Evolutionary conservation across 2,329 filamentous ascomycete genomes (phyloP).

Genomic region (Hypoxylon sp.): DNA sequence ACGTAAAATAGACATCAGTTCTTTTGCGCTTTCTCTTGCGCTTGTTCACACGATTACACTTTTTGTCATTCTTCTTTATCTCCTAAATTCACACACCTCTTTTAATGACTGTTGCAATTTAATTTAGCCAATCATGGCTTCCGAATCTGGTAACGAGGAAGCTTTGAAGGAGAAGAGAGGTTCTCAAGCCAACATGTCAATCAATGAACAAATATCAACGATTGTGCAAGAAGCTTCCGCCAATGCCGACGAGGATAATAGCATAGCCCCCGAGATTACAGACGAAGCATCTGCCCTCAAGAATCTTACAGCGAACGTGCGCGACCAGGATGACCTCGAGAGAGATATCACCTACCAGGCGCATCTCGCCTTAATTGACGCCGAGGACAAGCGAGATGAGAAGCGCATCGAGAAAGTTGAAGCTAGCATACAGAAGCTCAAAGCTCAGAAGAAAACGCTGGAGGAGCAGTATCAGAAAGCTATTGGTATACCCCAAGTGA

Average conservation of each 20-base stretch:
- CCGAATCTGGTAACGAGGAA: conserved; percentile 26
- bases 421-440: conserved; percentile 70
- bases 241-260: conserved; percentile 23
- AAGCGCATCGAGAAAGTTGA: conserved; percentile 74
- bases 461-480: conserved; percentile 64
- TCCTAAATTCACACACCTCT: background rate
- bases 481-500: conserved; percentile 64
- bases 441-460: conserved; percentile 73
- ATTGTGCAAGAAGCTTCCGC: conserved; percentile 23
- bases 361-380: conserved; percentile 71
- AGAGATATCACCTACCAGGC: conserved; percentile 82
- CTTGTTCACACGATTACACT: background rate
- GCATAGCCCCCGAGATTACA: conserved; percentile 46
- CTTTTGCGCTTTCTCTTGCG: background rate
- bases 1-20: background rate
- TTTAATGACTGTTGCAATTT: conserved; percentile 1
- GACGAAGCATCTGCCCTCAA: conserved; percentile 74
- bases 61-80: conserved; percentile 6
- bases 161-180: conserved; percentile 4
- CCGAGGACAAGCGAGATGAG: conserved; percentile 74
- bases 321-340: conserved; percentile 91
- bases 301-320: conserved; percentile 77
- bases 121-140: conserved; percentile 29
- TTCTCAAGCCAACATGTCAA: conserved; percentile 7
- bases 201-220: conserved; percentile 23